Evolutionary conservation across 257 asterid species (phyloP).

Genomic region (Apocynum venetum): DNA sequence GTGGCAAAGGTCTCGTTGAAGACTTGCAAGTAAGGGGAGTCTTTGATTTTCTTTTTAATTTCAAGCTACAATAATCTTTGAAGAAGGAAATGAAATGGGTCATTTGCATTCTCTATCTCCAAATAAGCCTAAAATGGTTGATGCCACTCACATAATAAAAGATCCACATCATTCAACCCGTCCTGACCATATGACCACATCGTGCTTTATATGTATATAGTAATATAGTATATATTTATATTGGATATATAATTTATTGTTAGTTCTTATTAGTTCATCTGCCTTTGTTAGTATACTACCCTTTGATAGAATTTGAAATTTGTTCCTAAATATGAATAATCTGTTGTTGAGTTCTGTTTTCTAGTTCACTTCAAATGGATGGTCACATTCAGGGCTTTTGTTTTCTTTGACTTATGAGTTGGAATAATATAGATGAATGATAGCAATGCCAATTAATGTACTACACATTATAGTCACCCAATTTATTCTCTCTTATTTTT

Average conservation of each 20-base stretch:
- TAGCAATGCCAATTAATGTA: neutral
- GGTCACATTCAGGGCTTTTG: neutral
- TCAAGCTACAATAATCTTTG: neutral
- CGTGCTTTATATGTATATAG: conserved; percentile 24
- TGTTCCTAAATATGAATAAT: no score
- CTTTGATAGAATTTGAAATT: neutral
- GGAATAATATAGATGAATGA: neutral
- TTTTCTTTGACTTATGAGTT: neutral
- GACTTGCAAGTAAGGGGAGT: no score
- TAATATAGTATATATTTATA: neutral
- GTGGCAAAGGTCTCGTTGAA: no score
- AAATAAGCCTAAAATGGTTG: conserved; percentile 56
- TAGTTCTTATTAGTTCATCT: neutral
- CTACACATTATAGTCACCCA: neutral
- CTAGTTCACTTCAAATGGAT: neutral
- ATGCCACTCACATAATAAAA: conserved; percentile 76
- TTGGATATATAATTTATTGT: neutral
- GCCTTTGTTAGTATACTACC: neutral
- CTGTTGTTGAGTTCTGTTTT: neutral
- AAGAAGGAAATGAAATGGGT: conserved; percentile 47
- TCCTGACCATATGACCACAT: conserved; percentile 78
- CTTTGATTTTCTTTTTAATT: no score
- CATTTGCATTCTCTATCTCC: conserved; percentile 32
- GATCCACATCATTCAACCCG: conserved; percentile 78
- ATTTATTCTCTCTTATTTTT: neutral